Evolutionary conservation across 2,329 filamentous ascomycete species (phyloP), one percentile per base, ranked within the genome.

Genomic region (Leptographium radiaticola): DNA sequence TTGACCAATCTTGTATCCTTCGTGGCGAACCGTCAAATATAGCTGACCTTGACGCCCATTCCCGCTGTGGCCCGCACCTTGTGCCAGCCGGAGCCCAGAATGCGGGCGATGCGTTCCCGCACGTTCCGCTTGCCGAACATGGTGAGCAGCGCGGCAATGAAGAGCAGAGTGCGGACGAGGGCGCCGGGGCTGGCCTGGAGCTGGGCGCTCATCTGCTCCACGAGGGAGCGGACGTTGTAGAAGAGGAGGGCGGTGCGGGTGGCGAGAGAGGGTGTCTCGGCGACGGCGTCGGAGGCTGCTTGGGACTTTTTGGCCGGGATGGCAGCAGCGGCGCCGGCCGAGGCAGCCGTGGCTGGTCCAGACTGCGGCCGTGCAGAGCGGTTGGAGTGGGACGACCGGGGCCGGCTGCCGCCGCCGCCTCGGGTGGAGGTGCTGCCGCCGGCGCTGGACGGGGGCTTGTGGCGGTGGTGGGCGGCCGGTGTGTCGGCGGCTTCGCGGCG

Each of bases 11-110:
- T 15, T 13, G 33, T 8, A 31, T 20, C 38, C n/a, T 30, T 2
- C 13, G 4, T 20, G 12, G 16, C 30, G 20, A 25, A 12, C 18
- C 36, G 2, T 75, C 70, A 97, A 56, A 98, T 94, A 71, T 97
- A 97, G 66, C 87, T 95, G 63, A 97, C 90, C 72, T 96, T 97
- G 59, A 94, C 87, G 2, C 91, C 93, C 91, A 97, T 97, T 2
- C 90, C 90, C 6, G 91, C 84, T 0, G 93, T 97, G 47, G 82
- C 77, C 65, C 80, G 82, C 43, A 95, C 72, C 71, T 95, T 96
- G 53, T 80, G 78, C 89, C 89, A 95, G 11, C 81, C 82, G 33
- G 77, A 73, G 42, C 77, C 79, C 45, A 94, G 64, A 40, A 89
- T 72, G 53, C 83, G 76, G 65, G 82, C 77, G 39, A 96, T 68